Evolutionary conservation across 768 basidiomycete species (phyloP), one percentile per base, ranked within the genome.

Genomic region (Agrocybe chaxingu): DNA sequence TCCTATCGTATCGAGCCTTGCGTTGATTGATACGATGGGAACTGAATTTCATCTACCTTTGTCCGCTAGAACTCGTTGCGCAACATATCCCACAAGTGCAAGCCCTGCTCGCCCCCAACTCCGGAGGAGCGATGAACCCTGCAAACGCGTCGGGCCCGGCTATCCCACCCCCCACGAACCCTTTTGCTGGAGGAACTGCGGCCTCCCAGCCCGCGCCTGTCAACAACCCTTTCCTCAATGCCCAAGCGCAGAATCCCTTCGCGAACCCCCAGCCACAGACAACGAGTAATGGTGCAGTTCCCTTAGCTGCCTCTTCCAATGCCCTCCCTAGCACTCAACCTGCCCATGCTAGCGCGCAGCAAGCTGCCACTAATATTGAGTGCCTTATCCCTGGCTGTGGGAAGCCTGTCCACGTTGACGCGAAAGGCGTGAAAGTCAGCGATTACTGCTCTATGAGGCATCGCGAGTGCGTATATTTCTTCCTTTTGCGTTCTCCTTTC

Each of bases 381-480:
- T n/a, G 80, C 60, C 70, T 75, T 66, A 74, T 84, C 77, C 16
- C 78, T 56, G 76, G 75, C 48, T 86, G 84, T n/a, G 74, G 74
- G 47, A 68, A 84, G 63, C 74, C 75, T 54, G 77, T 76, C 54
- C 77, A 82, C 58, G 70, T 80, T 56, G 78, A 83, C 64, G 67
- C 70, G 52, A 72, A 73, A 57, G 82, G 82, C 12, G 55, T 68
- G 50, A 77, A 70, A 60, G 66, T 70, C 42, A 78, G 78, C 51
- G 73, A 75, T 41, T 85, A 81, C 57, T 85, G 84, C 57, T 84
- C 82, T 4, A 65, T 67, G 65, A 73, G 75, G 48, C 84, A 85
- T 64, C 71, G 82, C 55, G 82, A 86, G 84, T 85, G 57, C 59
- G 83, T 75, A 12, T 35, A 31, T n/a, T 24, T 18, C 13, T 45